Evolutionary conservation across 371 early-diverging fungal genomes (phyloP), one percentile per base, ranked within the genome.

Genomic region (Capillidium rhysosporum): DNA sequence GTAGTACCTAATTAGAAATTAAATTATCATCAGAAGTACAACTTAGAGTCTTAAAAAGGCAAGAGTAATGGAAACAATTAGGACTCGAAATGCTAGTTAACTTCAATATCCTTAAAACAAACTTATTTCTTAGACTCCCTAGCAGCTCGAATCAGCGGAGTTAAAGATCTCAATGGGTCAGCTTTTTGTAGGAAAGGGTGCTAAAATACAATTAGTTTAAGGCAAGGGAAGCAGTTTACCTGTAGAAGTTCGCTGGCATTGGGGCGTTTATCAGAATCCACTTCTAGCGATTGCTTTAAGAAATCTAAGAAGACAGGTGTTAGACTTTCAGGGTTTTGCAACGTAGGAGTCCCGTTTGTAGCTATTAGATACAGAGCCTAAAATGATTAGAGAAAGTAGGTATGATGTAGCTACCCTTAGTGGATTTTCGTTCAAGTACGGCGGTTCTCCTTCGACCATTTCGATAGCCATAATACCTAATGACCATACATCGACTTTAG

Each of bases 401-500:
- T 38, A 41, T 8, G 9, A 55, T 20, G n/a, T 30, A 40, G 49
- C 34, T 53, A 59, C 77, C 40, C 86, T 73, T 23, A 91, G 69
- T 26, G 90, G 89, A 58, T 90, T 84, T 61, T 91, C 92, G 57
- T 91, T 84, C 54, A 94, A 67, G 61, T 94, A 98, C 18, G 98
- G 98, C 18, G 93, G 92, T 60, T 90, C 90, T 3, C 89, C 86
- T 64, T 89, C 84, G 34, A 88, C 65, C 84, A 90, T 83, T 65
- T 95, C 93, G 56, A 92, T 91, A 10, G 86, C 76, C 76, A 95
- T 85, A 60, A 98, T 95, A 5, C 95, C 98, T 8, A 96, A 67
- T 8, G 89, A 86, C 99, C 99, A 99, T 28, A 95, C 79, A 63
- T 99, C 99, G 29, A 91, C 90, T 60, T 85, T 86, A 46, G 85